Base-by-base conservation (phyloP, 2,329 filamentous ascomycete species). In the Stachybotrys chartarum region DNA sequence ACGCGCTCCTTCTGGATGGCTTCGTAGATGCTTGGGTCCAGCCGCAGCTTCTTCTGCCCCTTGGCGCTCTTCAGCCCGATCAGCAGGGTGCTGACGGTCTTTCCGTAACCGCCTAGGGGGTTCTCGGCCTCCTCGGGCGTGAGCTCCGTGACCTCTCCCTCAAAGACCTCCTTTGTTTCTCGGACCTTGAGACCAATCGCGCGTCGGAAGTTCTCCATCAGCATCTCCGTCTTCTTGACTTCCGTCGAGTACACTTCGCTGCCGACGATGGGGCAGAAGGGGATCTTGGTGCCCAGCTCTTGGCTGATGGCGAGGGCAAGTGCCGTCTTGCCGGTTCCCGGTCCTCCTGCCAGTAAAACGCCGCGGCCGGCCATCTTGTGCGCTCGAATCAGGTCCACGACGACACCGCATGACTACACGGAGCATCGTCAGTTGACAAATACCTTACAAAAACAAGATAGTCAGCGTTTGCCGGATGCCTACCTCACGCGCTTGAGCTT, bases 151-250 rank as follows among this genome's bases (percentile, higher is more conserved):
- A 99, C 94, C 75, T 99, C 94, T 69, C 94, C 94, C 76, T 99
- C 94, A 75, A 97, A 99, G 57, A 99, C 93, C 75, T 99, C 94
- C 75, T 99, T 99, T 53, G 93, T 97, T 80, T 99, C 94, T 67
- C 94, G 91, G 62, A 99, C 94, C 69, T 96, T 92, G 63, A 99
- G 81, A 39, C 93, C 94, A 72, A 99, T 99, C 57, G 94, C 94
- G 69, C 94, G 83, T 70, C 94, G 84, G 74, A 99, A 99, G 78
- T 97, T 97, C 80, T 99, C 94, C 94, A 97, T 97, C 70, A 99
- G 78, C 62, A 96, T 88, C 74, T 99, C 94, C 52, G 94, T 99
- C 84, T 99, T 99, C 84, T 99, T 99, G 60, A 99, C 92, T 75
- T 99, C 94, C 50, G 93, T 88, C 63, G 91, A 96, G 77, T 97